Evolutionary conservation across 495 filamentous ascomycete species (phyloP), one percentile per base, ranked within the genome.

Genomic region (Aspergillus asperescens): DNA sequence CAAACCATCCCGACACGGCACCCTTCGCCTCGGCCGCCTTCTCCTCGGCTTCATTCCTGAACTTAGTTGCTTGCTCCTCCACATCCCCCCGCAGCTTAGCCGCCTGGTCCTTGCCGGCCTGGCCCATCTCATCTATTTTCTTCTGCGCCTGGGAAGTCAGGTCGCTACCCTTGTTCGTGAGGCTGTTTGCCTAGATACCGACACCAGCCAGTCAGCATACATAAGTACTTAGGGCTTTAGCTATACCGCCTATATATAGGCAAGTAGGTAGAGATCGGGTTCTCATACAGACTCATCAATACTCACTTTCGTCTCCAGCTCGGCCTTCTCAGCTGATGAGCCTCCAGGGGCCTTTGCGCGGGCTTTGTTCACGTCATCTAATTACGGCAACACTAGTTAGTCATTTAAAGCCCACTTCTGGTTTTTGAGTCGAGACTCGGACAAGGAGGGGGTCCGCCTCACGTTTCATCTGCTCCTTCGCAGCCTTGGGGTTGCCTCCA

Each of bases 381-480:
- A 13, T 9, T 22, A n/a, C n/a, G n/a, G n/a, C n/a, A 38, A 57
- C 12, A 42, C 15, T 8, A 22, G 28, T 41, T 15, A 47, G 29
- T 10, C n/a, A n/a, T n/a, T n/a, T n/a, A 16, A 40, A 15, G 34
- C 8, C 16, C 5, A n/a, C 13, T 10, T 10, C 29, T 31, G 8
- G 34, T n/a, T n/a, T 20, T 20, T 16, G n/a, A 50, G 18, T 54
- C 31, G 12, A 31, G 40, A 10, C 15, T 51, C 16, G 23, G 34
- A 46, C 35, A 24, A n/a, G 22, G 23, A 34, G 23, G 32, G 71
- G n/a, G n/a, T n/a, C n/a, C n/a, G n/a, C n/a, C 77, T 44, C 69
- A 95, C 93, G 77, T 74, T 95, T 89, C 56, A 87, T 76, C 54
- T 90, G 70, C 74, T 91, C 87, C 77, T 86, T 79, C 9, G 92